Evolutionary conservation across 371 early-diverging fungal species (phyloP), one percentile per base, ranked within the genome.

Genomic region (Catenaria anguillulae): DNA sequence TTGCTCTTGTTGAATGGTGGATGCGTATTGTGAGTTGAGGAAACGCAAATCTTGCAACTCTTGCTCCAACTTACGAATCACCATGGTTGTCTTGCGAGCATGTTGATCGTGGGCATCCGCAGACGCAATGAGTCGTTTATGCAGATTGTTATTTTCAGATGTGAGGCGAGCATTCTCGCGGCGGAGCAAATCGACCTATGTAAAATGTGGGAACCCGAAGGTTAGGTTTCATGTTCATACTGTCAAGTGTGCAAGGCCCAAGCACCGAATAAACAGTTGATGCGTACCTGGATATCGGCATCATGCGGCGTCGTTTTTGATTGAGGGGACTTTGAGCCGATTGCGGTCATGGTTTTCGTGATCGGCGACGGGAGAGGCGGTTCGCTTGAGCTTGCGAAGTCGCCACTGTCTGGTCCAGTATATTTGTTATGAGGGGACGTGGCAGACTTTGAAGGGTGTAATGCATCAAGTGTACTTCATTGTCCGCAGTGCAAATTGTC

Each of bases 401-500:
- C n/a, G n/a, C n/a, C n/a, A n/a, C n/a, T n/a, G n/a, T n/a, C n/a
- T n/a, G n/a, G n/a, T n/a, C n/a, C n/a, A n/a, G n/a, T n/a, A n/a
- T n/a, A n/a, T n/a, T n/a, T n/a, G n/a, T n/a, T n/a, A n/a, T n/a
- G n/a, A n/a, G n/a, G n/a, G n/a, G n/a, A n/a, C n/a, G n/a, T n/a
- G n/a, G n/a, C n/a, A n/a, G n/a, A n/a, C n/a, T n/a, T n/a, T n/a
- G n/a, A n/a, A n/a, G n/a, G n/a, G n/a, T n/a, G n/a, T n/a, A n/a
- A n/a, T n/a, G n/a, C n/a, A n/a, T n/a, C n/a, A n/a, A n/a, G n/a
- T n/a, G n/a, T n/a, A n/a, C n/a, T n/a, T 95, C 93, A 74, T 92
- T 92, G 75, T 73, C 90, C 42, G 83, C 78, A 37, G 75, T 91
- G 70, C 90, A 84, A 75, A 76, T 79, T 66, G 35, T 21, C 19